Percentiles rank a stretch among this genome's conserved stretches.
phyloP scores from a whole-genome alignment of 2,329 filamentous ascomycete species.

The Lasiodiplodia sp. region DNA sequence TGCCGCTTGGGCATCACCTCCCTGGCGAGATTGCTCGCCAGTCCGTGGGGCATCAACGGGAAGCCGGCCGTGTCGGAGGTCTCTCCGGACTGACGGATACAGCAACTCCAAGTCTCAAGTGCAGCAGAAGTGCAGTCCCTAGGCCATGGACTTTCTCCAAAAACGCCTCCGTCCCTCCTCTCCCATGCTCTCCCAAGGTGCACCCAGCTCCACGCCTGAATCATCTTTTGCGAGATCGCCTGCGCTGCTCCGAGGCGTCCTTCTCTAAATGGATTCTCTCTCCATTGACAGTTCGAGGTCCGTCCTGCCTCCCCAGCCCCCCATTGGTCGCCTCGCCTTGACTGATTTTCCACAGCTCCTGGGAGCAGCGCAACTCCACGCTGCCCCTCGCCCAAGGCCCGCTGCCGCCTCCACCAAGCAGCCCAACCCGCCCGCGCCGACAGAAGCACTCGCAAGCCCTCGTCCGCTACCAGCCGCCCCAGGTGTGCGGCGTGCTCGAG shows the following conservation, averaged over 20 bases:
- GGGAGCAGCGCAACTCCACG: constrained; percentile 6
- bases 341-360: constrained; percentile 20
- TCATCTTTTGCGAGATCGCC: constrained; percentile 12
- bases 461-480: constrained; percentile 19
- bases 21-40: constrained; percentile 1
- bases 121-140: not conserved
- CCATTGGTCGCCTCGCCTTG: constrained; percentile 16
- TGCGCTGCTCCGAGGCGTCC: constrained; percentile 1
- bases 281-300: constrained; percentile 22
- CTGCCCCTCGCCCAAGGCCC: constrained; percentile 16
- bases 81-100: not conserved
- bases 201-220: not conserved
- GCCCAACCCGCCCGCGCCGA: not conserved
- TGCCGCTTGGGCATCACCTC: constrained; percentile 19
- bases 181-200: constrained; percentile 9
- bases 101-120: constrained; percentile 6
- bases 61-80: not conserved
- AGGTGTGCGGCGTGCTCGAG: constrained; percentile 17
- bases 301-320: not conserved
- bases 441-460: constrained; percentile 3
- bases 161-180: not conserved
- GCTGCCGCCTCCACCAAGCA: constrained; percentile 10
- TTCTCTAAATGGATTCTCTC: constrained; percentile 7
- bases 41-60: not conserved
- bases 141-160: not conserved